Conservation (phyloP, 192 early-diverging fungal genomes). For the Coemansia sp. region DNA sequence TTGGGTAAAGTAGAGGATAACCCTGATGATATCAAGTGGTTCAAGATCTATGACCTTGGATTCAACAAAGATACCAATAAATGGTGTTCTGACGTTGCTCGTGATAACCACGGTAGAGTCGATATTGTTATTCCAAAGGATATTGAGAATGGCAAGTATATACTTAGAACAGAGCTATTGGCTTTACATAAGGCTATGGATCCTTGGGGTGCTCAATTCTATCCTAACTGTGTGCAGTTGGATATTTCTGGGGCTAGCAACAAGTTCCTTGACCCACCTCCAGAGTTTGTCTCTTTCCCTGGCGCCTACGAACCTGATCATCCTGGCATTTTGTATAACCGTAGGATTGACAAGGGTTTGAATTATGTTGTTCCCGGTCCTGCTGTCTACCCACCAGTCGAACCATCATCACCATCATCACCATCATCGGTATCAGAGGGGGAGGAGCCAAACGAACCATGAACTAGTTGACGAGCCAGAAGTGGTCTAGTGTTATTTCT, state of each 20-base stretch:
- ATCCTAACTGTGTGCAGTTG: constrained; percentile 27
- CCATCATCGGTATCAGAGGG: no score
- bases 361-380: constrained; percentile 26
- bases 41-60: constrained; percentile 24
- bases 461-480: not conserved
- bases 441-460: not conserved
- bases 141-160: constrained; percentile 24
- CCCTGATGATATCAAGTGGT: constrained; percentile 19
- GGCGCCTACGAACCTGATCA: constrained; percentile 20
- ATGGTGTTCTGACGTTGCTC: constrained; percentile 27
- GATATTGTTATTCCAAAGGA: constrained; percentile 21
- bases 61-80: not conserved
- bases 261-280: constrained; percentile 4
- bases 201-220: constrained; percentile 24
- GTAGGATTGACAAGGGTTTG: not conserved
- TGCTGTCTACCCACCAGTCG: not conserved
- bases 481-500: no score
- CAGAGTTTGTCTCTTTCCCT: constrained; percentile 11
- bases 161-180: constrained; percentile 24
- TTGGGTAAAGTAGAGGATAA: constrained; percentile 7
- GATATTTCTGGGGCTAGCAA: constrained; percentile 9
- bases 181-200: constrained; percentile 20
- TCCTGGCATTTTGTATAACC: constrained; percentile 15
- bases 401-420: no score
- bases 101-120: constrained; percentile 12